phyloP scores from a whole-genome alignment of 164 flowering plant species.

The Stephania yunnanensis region DNA sequence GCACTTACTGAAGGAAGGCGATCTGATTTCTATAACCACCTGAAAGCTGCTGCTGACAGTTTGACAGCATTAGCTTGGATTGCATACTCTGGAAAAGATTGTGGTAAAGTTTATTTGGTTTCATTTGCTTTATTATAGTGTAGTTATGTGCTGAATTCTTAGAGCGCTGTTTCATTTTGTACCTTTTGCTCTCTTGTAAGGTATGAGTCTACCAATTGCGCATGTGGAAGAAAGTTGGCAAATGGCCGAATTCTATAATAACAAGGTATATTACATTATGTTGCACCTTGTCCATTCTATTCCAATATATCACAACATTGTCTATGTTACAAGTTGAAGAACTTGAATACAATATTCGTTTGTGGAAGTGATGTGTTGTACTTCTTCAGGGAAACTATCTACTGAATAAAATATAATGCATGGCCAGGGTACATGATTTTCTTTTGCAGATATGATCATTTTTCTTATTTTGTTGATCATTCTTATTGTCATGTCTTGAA shows the following conservation, averaged over 20 bases:
- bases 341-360: no score
- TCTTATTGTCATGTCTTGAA: no score
- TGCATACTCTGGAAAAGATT: conserved; percentile 90
- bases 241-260: conserved; percentile 89
- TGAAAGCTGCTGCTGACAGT: conserved; percentile 80
- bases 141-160: not conserved
- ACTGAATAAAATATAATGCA: no score
- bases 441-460: no score
- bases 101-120: conserved; percentile 44
- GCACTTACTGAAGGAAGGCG: conserved; percentile 78
- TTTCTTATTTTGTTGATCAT: no score
- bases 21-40: conserved; percentile 81
- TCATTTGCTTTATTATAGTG: not conserved
- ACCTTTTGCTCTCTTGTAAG: conserved; percentile 28
- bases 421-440: no score
- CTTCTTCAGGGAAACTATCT: not conserved
- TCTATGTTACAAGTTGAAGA: not conserved
- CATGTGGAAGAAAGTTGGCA: conserved; percentile 99
- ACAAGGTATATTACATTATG: conserved; percentile 48
- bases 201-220: conserved; percentile 98
- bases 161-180: conserved; percentile 7
- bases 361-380: not conserved
- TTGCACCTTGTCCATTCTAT: not conserved
- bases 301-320: not conserved
- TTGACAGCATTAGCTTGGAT: conserved; percentile 93